Conservation (phyloP, 2,329 filamentous ascomycete genomes). For the Didymella glomerata region DNA sequence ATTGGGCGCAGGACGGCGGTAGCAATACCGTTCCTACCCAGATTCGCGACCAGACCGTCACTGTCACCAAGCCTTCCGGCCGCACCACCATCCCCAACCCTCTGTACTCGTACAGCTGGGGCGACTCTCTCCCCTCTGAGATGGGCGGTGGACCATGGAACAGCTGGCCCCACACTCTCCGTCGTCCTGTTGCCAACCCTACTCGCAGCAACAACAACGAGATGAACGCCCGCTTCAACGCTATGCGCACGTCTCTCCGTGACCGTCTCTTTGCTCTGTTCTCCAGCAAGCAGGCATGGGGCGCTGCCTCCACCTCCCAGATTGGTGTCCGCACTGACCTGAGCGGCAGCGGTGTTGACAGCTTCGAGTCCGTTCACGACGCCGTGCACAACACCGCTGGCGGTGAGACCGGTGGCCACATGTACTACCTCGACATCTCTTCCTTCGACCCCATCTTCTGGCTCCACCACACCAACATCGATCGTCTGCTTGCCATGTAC, state of each 20-base stretch:
- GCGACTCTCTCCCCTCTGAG: constrained; percentile 62
- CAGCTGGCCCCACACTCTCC: constrained; percentile 44
- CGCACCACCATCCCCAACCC: constrained; percentile 54
- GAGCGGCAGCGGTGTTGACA: constrained; percentile 44
- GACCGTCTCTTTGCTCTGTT: constrained; percentile 50
- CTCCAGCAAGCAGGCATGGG: constrained; percentile 44
- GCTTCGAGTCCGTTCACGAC: constrained; percentile 50
- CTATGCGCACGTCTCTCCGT: constrained; percentile 44
- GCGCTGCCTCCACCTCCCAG: constrained; percentile 39
- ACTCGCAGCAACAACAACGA: constrained; percentile 51
- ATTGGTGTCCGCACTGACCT: constrained; percentile 45
- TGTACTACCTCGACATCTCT: constrained; percentile 77
- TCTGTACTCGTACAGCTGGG: constrained; percentile 56
- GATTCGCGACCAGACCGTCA: constrained; percentile 54
- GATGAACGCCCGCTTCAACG: constrained; percentile 41
- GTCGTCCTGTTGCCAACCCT: constrained; percentile 44
- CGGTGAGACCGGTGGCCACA: constrained; percentile 67
- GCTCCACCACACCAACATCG: constrained; percentile 52
- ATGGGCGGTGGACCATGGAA: constrained; percentile 54
- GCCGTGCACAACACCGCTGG: constrained; percentile 46
- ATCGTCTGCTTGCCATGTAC: constrained; percentile 74
- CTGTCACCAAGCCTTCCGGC: constrained; percentile 55
- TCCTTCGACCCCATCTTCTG: constrained; percentile 75
- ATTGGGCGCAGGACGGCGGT: constrained; percentile 54
- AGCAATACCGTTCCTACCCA: constrained; percentile 42